Conservation (phyloP, 306 rosid genomes). For the Benincasa hispida region DNA sequence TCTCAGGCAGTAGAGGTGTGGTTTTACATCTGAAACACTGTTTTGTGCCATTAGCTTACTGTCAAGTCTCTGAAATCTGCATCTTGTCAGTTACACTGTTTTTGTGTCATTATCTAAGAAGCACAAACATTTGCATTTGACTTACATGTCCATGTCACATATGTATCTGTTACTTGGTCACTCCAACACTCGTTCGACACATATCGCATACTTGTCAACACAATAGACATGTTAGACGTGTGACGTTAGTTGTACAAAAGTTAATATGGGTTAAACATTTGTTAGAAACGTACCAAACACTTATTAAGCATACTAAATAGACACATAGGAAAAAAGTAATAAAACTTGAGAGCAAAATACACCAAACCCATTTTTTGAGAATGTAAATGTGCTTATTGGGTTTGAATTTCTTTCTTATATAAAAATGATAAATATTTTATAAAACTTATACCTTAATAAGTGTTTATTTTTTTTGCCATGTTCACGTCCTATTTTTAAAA, state of each 20-base stretch:
- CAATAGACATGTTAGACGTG: neutral
- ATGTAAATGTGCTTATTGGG: neutral
- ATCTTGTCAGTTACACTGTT: neutral
- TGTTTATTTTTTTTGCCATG: neutral
- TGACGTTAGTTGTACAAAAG: no score
- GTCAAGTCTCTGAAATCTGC: neutral
- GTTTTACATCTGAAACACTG: neutral
- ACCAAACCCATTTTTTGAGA: neutral
- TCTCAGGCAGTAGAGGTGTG: conserved; percentile 44
- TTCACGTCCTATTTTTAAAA: neutral
- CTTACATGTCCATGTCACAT: neutral
- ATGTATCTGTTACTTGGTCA: neutral
- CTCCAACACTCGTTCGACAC: neutral
- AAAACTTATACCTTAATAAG: neutral
- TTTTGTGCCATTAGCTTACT: neutral
- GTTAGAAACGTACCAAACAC: neutral
- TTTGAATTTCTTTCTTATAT: neutral
- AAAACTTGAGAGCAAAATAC: neutral
- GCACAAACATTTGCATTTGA: neutral
- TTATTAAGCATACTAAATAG: neutral
- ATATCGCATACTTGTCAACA: neutral
- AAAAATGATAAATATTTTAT: neutral
- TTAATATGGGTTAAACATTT: neutral
- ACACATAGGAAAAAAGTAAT: neutral
- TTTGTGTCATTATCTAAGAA: neutral